Conservation (phyloP, 1,284 basidiomycete species). For the Heterobasidion irregulare region DNA sequence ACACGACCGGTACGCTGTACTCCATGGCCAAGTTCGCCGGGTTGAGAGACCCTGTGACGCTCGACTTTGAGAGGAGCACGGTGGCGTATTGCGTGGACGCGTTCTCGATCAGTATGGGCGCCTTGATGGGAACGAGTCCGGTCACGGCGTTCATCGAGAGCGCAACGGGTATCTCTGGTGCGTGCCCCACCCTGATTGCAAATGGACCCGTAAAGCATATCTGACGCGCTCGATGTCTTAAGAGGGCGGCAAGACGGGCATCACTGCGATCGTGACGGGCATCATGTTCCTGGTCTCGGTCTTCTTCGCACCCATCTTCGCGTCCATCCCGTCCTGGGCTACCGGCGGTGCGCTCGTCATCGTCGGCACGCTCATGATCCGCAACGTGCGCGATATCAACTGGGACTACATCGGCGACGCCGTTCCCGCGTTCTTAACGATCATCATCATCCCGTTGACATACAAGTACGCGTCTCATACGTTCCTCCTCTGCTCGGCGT, state of each 20-base stretch:
- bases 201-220: background rate
- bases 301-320: conserved; percentile 89
- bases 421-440: conserved; percentile 75
- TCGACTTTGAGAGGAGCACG: conserved; percentile 85
- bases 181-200: conserved; percentile 11
- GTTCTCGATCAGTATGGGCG: conserved; percentile 74
- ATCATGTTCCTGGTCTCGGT: conserved; percentile 80
- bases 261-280: conserved; percentile 72
- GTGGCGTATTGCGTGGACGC: conserved; percentile 83
- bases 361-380: conserved; percentile 86
- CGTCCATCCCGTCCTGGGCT: conserved; percentile 82
- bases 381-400: conserved; percentile 81
- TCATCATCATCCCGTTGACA: conserved; percentile 71
- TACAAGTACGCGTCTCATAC: conserved; percentile 48
- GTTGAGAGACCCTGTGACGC: conserved; percentile 74
- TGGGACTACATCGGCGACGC: conserved; percentile 86
- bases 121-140: conserved; percentile 80
- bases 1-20: conserved; percentile 71
- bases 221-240: conserved; percentile 17
- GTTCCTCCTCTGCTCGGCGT: conserved; percentile 10
- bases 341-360: conserved; percentile 84
- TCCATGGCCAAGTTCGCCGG: conserved; percentile 93
- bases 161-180: conserved; percentile 67
- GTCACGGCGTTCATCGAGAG: conserved; percentile 87
- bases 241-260: conserved; percentile 86